A percentile compares a stretch with the other conserved stretches of the same genome.
These are phyloP conservation scores for Albophoma yamanashiensis DNA, from an alignment of 2,329 filamentous ascomycete species.

Conservation along the genomic window DNA sequence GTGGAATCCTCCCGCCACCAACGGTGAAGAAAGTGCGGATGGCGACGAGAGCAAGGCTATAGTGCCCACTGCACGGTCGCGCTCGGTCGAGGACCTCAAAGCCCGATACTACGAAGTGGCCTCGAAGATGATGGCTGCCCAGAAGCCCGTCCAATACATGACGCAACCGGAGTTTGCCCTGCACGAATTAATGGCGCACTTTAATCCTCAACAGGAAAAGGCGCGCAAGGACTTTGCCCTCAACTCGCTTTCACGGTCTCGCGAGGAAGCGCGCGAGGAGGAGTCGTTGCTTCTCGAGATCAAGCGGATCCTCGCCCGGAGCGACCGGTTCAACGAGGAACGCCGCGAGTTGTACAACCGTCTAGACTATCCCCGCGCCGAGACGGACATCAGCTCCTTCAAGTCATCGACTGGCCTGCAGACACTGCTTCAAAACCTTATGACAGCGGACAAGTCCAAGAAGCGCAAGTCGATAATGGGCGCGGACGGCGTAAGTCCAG, in stretches of 20 bases:
- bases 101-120: slow-evolving; percentile 81
- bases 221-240: slow-evolving; percentile 77
- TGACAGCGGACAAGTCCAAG: slow-evolving; percentile 77
- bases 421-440: slow-evolving; percentile 69
- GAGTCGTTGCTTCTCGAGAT: slow-evolving; percentile 82
- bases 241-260: slow-evolving; percentile 65
- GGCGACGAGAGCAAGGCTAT: slow-evolving; percentile 41
- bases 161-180: slow-evolving; percentile 70
- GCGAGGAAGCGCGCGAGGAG: slow-evolving; percentile 87
- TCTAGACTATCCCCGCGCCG: slow-evolving; percentile 65
- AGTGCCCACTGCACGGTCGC: slow-evolving; percentile 38
- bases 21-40: slow-evolving; percentile 33
- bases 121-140: slow-evolving; percentile 68
- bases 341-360: slow-evolving; percentile 78
- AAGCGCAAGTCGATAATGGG: slow-evolving; percentile 68
- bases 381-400: slow-evolving; percentile 66
- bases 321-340: slow-evolving; percentile 78
- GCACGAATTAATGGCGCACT: slow-evolving; percentile 79
- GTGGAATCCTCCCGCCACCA: slow-evolving; percentile 40
- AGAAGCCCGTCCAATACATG: slow-evolving; percentile 80
- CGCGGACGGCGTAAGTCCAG: slow-evolving; percentile 41
- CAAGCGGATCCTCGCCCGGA: slow-evolving; percentile 79
- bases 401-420: slow-evolving; percentile 73
- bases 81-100: slow-evolving; percentile 86
- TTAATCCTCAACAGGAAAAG: slow-evolving; percentile 70